Evolutionary conservation across 176 grass and related monocot species (phyloP), one percentile per base, ranked within the genome.

Genomic region (Phragmites australis): DNA sequence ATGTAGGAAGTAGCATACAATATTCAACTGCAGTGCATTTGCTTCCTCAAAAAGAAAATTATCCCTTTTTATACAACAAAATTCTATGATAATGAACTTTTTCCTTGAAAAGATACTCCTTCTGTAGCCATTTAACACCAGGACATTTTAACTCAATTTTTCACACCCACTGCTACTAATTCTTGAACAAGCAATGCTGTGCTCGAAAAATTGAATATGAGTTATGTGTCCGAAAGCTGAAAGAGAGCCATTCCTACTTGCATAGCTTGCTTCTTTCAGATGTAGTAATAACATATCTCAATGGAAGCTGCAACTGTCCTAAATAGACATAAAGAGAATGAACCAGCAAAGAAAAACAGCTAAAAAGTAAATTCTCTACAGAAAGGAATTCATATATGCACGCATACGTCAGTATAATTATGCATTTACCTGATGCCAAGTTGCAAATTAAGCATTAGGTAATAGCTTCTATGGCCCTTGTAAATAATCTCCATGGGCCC

Each of bases 391-490:
- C 47, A 73, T 31, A 44, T 22, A 25, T n/a, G 32, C 61, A 81
- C 2, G 4, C 6, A 87, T 22, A 61, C 5, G 34, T 78, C 15
- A 21, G 26, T 68, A 57, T 7, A 65, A 76, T 42, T 27, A 60
- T 80, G 56, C 1, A 6, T 6, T 81, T 90, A 98, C 96, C 92
- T 98, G 59, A 98, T 98, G 53, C 96, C 96, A 16, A 98, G 92
- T 88, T 98, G 96, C 68, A 98, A 90, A 75, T 98, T 93, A 59
- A 98, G 90, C 96, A 98, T 94, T 55, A 98, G 72, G 65, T 87
- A 98, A 82, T 98, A 98, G 84, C 92, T 98, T 70, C 91, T 93
- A 48, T 98, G 96, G n/a, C 92, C 96, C 82, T 67, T 95, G 77
- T 89, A 94, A 91, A 98, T 98, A 83, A 75, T 94, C 83, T 98